phyloP scores from a whole-genome alignment of 805 yeast species.

The Candida piceae region DNA sequence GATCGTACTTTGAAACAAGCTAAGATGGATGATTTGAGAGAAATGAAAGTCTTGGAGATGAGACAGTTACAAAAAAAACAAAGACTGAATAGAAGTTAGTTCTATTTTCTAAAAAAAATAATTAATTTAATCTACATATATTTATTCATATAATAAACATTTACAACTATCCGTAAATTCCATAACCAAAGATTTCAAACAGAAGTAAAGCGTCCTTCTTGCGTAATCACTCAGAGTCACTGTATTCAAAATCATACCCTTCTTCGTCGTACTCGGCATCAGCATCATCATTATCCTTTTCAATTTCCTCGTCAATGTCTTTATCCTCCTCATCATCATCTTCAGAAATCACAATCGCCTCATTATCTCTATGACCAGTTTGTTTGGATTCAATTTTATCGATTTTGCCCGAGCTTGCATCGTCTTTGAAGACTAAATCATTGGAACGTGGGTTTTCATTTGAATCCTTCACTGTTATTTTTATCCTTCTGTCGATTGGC shows the following conservation, averaged over 20 bases:
- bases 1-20: slow-evolving; percentile 63
- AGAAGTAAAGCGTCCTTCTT: too few species aligned
- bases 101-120: background rate
- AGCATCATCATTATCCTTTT: slow-evolving; percentile 1
- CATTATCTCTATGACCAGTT: background rate
- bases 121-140: too few species aligned
- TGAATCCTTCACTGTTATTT: background rate
- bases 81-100: slow-evolving; percentile 21
- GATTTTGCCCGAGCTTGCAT: too few species aligned
- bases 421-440: background rate
- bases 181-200: too few species aligned
- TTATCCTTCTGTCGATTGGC: background rate
- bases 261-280: slow-evolving; percentile 15
- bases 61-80: slow-evolving; percentile 42
- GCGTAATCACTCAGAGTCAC: slow-evolving; percentile 25
- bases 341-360: background rate
- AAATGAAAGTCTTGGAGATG: slow-evolving; percentile 53
- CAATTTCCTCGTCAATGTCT: slow-evolving; percentile 5
- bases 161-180: too few species aligned
- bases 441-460: background rate
- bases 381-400: too few species aligned
- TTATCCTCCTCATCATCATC: background rate
- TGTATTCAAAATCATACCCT: slow-evolving; percentile 44
- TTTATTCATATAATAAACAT: too few species aligned
- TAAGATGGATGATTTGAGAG: slow-evolving; percentile 67